These are phyloP conservation scores for Alternaria sp. DNA, from an alignment of 2,329 filamentous ascomycete genomes.

Conservation along the genomic window DNA sequence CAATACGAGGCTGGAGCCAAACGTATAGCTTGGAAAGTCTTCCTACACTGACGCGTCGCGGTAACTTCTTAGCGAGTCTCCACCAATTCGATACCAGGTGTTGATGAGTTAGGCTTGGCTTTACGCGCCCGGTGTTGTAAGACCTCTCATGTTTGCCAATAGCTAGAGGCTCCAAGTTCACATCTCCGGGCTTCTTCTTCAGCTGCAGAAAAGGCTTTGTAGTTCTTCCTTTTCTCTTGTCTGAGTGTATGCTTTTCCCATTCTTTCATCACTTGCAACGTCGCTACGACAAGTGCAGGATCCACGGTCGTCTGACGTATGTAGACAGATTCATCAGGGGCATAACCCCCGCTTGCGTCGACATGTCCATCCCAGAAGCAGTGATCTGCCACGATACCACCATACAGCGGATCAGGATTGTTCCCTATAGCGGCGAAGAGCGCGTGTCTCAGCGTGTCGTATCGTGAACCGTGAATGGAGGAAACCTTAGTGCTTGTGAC, in stretches of 20 bases:
- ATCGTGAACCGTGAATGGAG: conserved; percentile 32
- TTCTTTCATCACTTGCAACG: conserved; percentile 43
- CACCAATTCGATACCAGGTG: background rate
- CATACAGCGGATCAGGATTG: conserved; percentile 38
- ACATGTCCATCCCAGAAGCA: conserved; percentile 43
- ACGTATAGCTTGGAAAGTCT: background rate
- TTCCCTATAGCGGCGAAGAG: conserved; percentile 33
- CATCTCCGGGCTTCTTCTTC: conserved; percentile 29
- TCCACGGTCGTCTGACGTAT: conserved; percentile 35
- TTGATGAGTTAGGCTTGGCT: background rate
- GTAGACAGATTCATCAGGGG: conserved; percentile 40
- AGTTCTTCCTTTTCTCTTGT: conserved; percentile 26
- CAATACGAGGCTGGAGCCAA: background rate
- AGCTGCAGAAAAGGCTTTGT: conserved; percentile 25
- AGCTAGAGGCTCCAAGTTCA: conserved; percentile 31
- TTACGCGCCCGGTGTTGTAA: background rate
- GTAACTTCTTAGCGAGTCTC: background rate
- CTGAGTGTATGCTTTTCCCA: conserved; percentile 40
- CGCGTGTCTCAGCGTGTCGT: conserved; percentile 41
- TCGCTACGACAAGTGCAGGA: conserved; percentile 36
- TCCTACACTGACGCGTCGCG: background rate
- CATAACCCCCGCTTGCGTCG: conserved; percentile 20
- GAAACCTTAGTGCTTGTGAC: conserved; percentile 35
- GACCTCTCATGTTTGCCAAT: conserved; percentile 28
- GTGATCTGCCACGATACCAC: conserved; percentile 46